Evolutionary conservation across 78 protist species (phyloP).

Genomic region (Tieghemostelium lacteum): DNA sequence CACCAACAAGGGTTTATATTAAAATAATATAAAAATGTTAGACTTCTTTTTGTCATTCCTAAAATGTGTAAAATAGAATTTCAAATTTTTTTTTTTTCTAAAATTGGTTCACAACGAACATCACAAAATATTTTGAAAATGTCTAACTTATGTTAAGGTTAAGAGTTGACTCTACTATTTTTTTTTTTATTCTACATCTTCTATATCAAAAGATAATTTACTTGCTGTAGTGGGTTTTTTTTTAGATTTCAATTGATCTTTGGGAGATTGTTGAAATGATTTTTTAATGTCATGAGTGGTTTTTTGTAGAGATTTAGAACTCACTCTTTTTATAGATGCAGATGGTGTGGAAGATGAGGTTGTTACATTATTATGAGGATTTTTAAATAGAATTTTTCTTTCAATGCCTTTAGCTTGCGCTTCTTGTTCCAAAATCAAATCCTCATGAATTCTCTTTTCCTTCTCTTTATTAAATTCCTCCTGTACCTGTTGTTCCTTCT

Average conservation of each 20-base stretch:
- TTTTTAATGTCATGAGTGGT: not conserved
- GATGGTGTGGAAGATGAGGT: not conserved
- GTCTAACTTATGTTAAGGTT: not conserved
- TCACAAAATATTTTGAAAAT: too few species aligned
- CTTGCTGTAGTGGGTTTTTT: not conserved
- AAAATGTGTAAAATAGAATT: too few species aligned
- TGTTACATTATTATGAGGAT: constrained; percentile 14
- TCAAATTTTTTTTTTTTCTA: too few species aligned
- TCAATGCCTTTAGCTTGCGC: constrained; percentile 19
- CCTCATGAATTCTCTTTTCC: not conserved
- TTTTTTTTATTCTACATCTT: not conserved
- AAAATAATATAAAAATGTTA: too few species aligned
- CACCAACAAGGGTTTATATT: too few species aligned
- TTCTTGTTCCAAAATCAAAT: constrained; percentile 9
- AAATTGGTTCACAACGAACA: too few species aligned
- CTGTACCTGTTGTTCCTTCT: constrained; percentile 9
- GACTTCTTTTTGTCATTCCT: too few species aligned
- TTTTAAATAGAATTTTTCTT: constrained; percentile 39
- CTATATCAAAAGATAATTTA: not conserved
- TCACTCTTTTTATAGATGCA: not conserved
- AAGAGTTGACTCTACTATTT: not conserved
- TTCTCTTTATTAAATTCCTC: not conserved
- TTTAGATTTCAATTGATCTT: not conserved
- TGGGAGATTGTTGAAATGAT: not conserved
- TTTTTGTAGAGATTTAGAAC: not conserved